phyloP scores from a whole-genome alignment of 2,329 filamentous ascomycete genomes.

The Aspergillus alliaceus region DNA sequence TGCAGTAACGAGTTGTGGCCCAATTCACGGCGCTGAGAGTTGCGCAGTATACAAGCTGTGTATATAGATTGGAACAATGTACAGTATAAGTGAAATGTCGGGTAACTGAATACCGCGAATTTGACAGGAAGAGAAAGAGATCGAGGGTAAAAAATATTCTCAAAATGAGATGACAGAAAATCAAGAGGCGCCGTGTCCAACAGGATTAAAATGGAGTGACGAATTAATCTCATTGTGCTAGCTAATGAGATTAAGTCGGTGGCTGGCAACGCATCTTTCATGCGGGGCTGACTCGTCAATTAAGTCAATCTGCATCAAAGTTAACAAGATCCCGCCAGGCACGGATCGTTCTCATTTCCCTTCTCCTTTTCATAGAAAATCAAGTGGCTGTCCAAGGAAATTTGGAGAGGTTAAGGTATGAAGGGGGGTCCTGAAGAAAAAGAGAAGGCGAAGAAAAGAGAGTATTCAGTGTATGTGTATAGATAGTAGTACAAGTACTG shows the following conservation, averaged over 20 bases:
- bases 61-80: not conserved
- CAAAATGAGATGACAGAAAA: not conserved
- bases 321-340: not conserved
- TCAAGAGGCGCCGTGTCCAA: not conserved
- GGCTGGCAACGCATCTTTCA: conserved; percentile 24
- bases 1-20: not conserved
- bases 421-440: no score
- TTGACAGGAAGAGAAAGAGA: not conserved
- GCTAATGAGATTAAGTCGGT: conserved; percentile 22
- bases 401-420: no score
- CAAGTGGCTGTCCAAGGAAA: not conserved
- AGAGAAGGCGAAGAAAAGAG: not conserved
- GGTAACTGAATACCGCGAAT: not conserved
- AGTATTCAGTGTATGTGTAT: no score
- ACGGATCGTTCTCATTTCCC: not conserved
- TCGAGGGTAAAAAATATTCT: not conserved
- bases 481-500: no score
- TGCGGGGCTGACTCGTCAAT: conserved; percentile 1
- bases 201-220: conserved; percentile 3
- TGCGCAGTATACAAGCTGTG: not conserved
- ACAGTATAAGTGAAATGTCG: not conserved
- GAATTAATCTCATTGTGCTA: not conserved
- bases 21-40: not conserved
- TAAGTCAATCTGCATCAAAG: not conserved
- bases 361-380: not conserved